Conservation (phyloP, 495 filamentous ascomycete genomes). For the Lindgomyces ingoldianus region DNA sequence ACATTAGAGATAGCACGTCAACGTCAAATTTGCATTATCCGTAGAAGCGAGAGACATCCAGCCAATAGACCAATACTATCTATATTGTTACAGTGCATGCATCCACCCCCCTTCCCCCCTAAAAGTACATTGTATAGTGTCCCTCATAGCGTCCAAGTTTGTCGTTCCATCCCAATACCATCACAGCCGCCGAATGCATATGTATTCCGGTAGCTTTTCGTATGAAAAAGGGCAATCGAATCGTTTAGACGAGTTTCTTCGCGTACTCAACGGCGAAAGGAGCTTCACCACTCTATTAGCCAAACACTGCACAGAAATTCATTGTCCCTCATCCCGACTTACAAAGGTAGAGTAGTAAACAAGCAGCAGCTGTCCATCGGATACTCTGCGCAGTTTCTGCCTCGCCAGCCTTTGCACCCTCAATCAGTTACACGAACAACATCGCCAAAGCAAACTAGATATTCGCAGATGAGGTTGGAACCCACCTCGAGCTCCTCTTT, state of each 20-base stretch:
- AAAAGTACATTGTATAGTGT: no score
- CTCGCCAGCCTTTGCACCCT: slow-evolving; percentile 60
- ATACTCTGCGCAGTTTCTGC: slow-evolving; percentile 68
- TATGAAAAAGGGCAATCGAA: neutral
- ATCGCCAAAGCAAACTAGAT: neutral
- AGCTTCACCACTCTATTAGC: slow-evolving; percentile 48
- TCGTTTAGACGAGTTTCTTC: slow-evolving; percentile 66
- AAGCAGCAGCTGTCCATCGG: slow-evolving; percentile 59
- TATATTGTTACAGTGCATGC: neutral
- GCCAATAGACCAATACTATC: no score
- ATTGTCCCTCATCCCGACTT: slow-evolving; percentile 48
- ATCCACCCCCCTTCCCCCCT: neutral
- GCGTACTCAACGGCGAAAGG: slow-evolving; percentile 81
- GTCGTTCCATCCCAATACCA: no score
- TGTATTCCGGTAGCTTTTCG: neutral
- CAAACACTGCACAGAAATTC: no score
- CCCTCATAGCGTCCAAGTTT: no score
- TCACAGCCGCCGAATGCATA: neutral
- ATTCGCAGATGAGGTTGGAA: neutral
- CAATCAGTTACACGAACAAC: neutral
- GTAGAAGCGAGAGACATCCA: no score
- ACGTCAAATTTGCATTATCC: no score
- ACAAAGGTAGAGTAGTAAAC: slow-evolving; percentile 75
- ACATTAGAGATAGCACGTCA: no score
- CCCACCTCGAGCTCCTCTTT: slow-evolving; percentile 38